These are phyloP conservation scores for Phylloporus rhodoxanthus DNA, from an alignment of 768 basidiomycete genomes.

Conservation along the genomic window DNA sequence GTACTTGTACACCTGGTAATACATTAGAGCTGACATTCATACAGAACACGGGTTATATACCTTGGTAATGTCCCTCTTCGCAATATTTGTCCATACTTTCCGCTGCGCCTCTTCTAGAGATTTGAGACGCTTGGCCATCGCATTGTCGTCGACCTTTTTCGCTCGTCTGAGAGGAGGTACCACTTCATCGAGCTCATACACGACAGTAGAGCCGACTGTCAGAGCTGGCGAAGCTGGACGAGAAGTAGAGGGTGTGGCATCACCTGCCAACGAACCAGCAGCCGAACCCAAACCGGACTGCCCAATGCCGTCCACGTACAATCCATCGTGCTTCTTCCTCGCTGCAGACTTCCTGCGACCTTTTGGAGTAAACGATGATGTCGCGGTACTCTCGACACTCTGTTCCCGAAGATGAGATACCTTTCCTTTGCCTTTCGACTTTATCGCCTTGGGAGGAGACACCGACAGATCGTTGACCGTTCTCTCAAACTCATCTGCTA, in stretches of 20 bases:
- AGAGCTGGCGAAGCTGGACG: slow-evolving; percentile 62
- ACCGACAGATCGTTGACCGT: slow-evolving; percentile 35
- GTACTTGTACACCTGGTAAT: slow-evolving; percentile 69
- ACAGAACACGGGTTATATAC: slow-evolving; percentile 31
- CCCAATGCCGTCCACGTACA: slow-evolving; percentile 48
- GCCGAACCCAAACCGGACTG: slow-evolving; percentile 46
- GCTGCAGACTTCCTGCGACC: slow-evolving; percentile 50
- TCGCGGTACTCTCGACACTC: slow-evolving; percentile 49
- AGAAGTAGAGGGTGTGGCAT: slow-evolving; percentile 64
- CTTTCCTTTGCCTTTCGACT: slow-evolving; percentile 51
- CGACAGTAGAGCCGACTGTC: slow-evolving; percentile 48
- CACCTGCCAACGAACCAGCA: slow-evolving; percentile 49
- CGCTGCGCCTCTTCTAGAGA: slow-evolving; percentile 77
- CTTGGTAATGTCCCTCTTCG: slow-evolving; percentile 77
- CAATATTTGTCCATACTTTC: slow-evolving; percentile 89
- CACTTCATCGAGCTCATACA: slow-evolving; percentile 67
- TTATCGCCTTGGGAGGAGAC: slow-evolving; percentile 32
- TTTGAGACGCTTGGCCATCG: slow-evolving; percentile 70
- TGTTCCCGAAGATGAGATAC: slow-evolving; percentile 43
- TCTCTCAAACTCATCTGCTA: slow-evolving; percentile 47
- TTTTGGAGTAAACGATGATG: slow-evolving; percentile 41
- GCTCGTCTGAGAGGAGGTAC: slow-evolving; percentile 70
- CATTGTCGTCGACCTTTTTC: slow-evolving; percentile 67
- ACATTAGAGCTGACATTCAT: slow-evolving; percentile 4
- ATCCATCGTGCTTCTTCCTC: slow-evolving; percentile 50